Evolutionary conservation across 2,329 filamentous ascomycete genomes (phyloP).

Genomic region (Fusarium zealandicum): DNA sequence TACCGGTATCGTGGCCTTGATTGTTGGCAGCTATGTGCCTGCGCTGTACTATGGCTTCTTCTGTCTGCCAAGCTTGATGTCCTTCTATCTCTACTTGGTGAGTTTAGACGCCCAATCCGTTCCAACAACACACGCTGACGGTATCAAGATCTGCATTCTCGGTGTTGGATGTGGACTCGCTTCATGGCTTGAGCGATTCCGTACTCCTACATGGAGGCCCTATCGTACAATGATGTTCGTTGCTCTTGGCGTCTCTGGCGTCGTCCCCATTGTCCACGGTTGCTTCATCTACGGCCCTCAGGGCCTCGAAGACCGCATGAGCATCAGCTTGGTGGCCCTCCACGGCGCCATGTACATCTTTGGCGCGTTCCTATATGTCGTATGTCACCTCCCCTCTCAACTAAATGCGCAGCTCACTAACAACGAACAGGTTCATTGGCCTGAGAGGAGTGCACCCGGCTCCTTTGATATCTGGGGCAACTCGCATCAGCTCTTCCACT

Average conservation of each 20-base stretch:
- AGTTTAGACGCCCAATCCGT: constrained; percentile 39
- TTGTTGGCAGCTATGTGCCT: constrained; percentile 90
- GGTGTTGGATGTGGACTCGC: constrained; percentile 79
- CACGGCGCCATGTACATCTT: constrained; percentile 86
- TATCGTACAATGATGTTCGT: constrained; percentile 92
- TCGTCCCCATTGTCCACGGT: constrained; percentile 84
- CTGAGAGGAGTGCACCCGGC: constrained; percentile 80
- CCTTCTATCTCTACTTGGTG: constrained; percentile 78
- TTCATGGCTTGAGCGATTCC: constrained; percentile 82
- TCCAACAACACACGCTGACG: constrained; percentile 24
- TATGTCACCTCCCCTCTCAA: constrained; percentile 51
- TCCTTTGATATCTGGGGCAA: constrained; percentile 89
- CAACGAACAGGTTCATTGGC: constrained; percentile 71
- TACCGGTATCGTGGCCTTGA: constrained; percentile 88
- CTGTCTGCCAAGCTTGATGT: constrained; percentile 70
- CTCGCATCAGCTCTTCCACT: constrained; percentile 96
- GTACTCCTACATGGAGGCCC: constrained; percentile 82
- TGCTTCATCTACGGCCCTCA: constrained; percentile 70
- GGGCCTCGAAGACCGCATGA: constrained; percentile 75
- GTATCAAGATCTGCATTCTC: constrained; percentile 73
- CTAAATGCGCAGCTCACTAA: constrained; percentile 4
- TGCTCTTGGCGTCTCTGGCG: constrained; percentile 80
- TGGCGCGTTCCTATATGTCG: constrained; percentile 86
- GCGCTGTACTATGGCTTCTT: constrained; percentile 88
- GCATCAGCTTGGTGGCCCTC: constrained; percentile 78